Evolutionary conservation across 768 basidiomycete genomes (phyloP).

Genomic region (Phlegmacium glaucopus): DNA sequence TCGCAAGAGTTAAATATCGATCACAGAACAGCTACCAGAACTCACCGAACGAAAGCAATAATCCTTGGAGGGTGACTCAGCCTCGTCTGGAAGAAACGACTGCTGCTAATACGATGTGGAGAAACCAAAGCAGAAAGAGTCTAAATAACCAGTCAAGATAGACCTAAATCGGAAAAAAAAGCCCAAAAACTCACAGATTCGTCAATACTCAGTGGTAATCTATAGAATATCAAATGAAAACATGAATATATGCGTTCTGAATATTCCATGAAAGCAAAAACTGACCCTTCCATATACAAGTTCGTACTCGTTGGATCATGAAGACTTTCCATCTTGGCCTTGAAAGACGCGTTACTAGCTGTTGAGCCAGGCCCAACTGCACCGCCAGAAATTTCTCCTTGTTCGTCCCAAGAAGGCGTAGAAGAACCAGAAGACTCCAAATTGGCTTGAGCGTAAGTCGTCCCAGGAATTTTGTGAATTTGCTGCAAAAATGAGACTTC

Average conservation of each 20-base stretch:
- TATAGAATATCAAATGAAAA: constrained; percentile 15
- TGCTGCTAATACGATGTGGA: constrained; percentile 71
- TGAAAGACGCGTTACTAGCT: constrained; percentile 48
- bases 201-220: constrained; percentile 69
- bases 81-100: constrained; percentile 77
- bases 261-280: constrained; percentile 35
- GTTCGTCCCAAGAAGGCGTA: constrained; percentile 19
- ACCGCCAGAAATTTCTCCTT: constrained; percentile 12
- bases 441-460: constrained; percentile 47
- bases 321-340: constrained; percentile 75
- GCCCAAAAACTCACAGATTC: constrained; percentile 51
- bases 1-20: constrained; percentile 3
- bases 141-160: constrained; percentile 25
- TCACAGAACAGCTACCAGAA: constrained; percentile 5
- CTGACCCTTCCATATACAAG: constrained; percentile 75
- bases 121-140: constrained; percentile 63
- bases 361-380: constrained; percentile 6
- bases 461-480: constrained; percentile 83
- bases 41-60: constrained; percentile 78
- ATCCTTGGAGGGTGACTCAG: constrained; percentile 74
- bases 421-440: constrained; percentile 12
- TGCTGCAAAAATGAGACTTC: constrained; percentile 25
- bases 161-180: background rate
- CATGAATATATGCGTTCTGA: background rate
- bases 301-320: constrained; percentile 68